Conservation (phyloP, 2,329 filamentous ascomycete species). For the Cladorrhinum sp. region DNA sequence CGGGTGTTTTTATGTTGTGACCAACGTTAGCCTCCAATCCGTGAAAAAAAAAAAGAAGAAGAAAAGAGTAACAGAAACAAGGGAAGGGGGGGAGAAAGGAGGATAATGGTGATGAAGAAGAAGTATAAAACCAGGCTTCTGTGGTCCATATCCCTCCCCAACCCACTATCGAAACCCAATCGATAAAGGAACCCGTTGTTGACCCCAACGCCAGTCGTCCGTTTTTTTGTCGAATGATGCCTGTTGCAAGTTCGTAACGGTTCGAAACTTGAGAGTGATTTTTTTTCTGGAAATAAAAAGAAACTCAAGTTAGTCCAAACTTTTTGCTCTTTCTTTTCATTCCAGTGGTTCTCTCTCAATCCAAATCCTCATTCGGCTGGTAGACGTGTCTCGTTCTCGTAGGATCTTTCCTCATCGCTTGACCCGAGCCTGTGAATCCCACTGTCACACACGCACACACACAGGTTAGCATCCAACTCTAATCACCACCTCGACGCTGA, state of each 20-base stretch:
- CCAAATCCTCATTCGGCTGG: slow-evolving; percentile 70
- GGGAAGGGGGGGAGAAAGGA: not conserved
- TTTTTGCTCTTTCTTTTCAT: not conserved
- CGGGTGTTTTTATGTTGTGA: not conserved
- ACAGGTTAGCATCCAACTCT: too few relatives aligned
- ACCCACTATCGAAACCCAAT: not conserved
- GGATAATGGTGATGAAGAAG: not conserved
- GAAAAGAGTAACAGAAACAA: too few relatives aligned
- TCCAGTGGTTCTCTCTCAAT: slow-evolving; percentile 38
- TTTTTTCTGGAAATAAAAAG: slow-evolving; percentile 22
- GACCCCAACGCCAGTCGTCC: not conserved
- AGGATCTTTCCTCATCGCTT: slow-evolving; percentile 91
- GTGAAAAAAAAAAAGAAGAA: not conserved
- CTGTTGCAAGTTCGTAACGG: not conserved
- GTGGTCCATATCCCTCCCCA: not conserved
- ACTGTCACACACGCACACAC: slow-evolving; percentile 66
- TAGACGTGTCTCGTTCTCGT: slow-evolving; percentile 81
- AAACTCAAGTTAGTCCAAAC: slow-evolving; percentile 35
- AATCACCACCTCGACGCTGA: not conserved
- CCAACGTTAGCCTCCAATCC: not conserved
- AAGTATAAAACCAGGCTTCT: not conserved
- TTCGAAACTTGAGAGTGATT: not conserved
- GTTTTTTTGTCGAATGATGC: too few relatives aligned
- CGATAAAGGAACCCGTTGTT: too few relatives aligned
- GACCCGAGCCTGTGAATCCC: slow-evolving; percentile 92